Conservation (phyloP, 2,329 filamentous ascomycete genomes). For the Monosporascus cannonballus region DNA sequence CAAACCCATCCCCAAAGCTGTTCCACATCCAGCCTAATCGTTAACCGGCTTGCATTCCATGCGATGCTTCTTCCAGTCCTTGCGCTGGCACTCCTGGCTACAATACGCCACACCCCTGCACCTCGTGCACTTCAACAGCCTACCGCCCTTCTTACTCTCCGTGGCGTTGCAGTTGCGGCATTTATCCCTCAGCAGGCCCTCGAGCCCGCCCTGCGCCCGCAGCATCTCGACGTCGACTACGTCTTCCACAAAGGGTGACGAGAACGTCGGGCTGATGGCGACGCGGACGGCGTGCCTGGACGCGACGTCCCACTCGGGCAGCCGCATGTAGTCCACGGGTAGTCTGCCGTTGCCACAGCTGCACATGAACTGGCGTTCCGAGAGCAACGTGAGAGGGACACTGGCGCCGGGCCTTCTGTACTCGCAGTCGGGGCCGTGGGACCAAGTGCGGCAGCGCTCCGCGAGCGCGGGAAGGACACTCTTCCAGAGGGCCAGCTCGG, state of each 20-base stretch:
- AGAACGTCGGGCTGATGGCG: slow-evolving; percentile 50
- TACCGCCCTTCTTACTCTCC: slow-evolving; percentile 20
- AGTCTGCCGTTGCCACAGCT: slow-evolving; percentile 38
- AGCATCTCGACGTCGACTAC: slow-evolving; percentile 21
- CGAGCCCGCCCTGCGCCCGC: not conserved
- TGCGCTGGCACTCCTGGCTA: slow-evolving; percentile 44
- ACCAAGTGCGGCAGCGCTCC: slow-evolving; percentile 45
- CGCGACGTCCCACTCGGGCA: slow-evolving; percentile 39
- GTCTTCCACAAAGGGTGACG: slow-evolving; percentile 37
- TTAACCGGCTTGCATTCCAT: slow-evolving; percentile 29
- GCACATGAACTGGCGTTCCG: slow-evolving; percentile 34
- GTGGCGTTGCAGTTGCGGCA: slow-evolving; percentile 33
- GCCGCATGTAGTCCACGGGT: slow-evolving; percentile 30
- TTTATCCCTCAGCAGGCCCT: slow-evolving; percentile 12
- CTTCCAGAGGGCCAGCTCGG: slow-evolving; percentile 53
- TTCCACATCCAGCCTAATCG: not conserved
- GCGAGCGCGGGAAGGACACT: slow-evolving; percentile 34
- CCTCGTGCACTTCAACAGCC: slow-evolving; percentile 37
- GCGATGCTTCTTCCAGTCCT: slow-evolving; percentile 48
- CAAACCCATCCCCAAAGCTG: not conserved
- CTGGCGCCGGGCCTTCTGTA: slow-evolving; percentile 30
- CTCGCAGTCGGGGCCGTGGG: slow-evolving; percentile 35
- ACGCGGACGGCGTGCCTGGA: slow-evolving; percentile 43
- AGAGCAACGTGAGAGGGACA: slow-evolving; percentile 31
- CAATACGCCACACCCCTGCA: slow-evolving; percentile 45